A percentile compares a stretch with the other conserved stretches of the same genome.
Conservation (phyloP, 352 stramenopile species). For the Phytophthora brassicae region DNA sequence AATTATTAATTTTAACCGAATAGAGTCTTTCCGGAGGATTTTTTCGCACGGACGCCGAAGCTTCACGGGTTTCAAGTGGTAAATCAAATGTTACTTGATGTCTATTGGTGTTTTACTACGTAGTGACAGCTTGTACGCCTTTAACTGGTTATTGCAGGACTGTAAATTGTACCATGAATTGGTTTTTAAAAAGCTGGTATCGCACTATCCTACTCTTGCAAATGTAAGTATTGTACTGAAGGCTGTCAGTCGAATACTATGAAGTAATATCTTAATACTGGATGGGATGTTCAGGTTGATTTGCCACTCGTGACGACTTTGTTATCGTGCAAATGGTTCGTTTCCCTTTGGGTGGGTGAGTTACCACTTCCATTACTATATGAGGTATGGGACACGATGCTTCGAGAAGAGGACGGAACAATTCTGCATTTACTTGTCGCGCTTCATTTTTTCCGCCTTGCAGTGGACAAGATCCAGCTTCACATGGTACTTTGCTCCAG, state of each 20-base stretch:
- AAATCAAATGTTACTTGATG: background rate
- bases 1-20: background rate
- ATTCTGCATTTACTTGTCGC: slow-evolving; percentile 67
- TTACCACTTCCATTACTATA: slow-evolving; percentile 47
- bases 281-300: slow-evolving; percentile 40
- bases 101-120: background rate
- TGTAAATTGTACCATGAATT: slow-evolving; percentile 62
- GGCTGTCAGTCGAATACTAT: background rate
- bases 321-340: slow-evolving; percentile 79
- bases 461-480: slow-evolving; percentile 39
- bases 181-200: slow-evolving; percentile 52
- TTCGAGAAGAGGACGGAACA: slow-evolving; percentile 46
- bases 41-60: slow-evolving; percentile 66
- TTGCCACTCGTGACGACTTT: slow-evolving; percentile 60
- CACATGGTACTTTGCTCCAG: slow-evolving; percentile 33
- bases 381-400: slow-evolving; percentile 65
- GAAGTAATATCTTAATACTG: background rate
- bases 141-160: slow-evolving; percentile 38
- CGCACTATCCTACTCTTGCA: slow-evolving; percentile 48
- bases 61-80: slow-evolving; percentile 80
- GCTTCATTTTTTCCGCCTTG: slow-evolving; percentile 55
- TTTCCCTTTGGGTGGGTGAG: slow-evolving; percentile 70
- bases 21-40: slow-evolving; percentile 74
- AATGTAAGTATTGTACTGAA: slow-evolving; percentile 28
- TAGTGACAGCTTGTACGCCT: slow-evolving; percentile 1